Percentiles rank a stretch among this genome's conserved stretches.
These are phyloP conservation scores for Hypoxylon lienhwacheense DNA, from an alignment of 495 filamentous ascomycete species.

Conservation along the genomic window DNA sequence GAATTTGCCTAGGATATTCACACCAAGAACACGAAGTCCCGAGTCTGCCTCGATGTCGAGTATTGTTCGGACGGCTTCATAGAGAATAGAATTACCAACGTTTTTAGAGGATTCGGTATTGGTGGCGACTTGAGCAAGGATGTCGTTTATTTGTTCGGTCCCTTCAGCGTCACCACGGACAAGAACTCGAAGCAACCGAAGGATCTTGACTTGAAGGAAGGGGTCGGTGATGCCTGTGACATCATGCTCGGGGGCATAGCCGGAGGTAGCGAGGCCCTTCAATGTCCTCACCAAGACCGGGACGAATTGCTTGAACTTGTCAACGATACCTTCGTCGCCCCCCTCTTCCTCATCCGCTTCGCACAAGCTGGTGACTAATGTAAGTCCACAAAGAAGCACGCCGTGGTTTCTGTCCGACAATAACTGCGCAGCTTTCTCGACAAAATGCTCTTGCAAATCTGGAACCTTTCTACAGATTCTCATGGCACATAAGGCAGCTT, in stretches of 20 bases:
- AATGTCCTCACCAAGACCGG: constrained; percentile 81
- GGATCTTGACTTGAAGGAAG: constrained; percentile 96
- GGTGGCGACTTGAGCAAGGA: constrained; percentile 95
- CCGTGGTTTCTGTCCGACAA: constrained; percentile 91
- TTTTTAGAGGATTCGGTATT: constrained; percentile 99
- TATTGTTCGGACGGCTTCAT: constrained; percentile 96
- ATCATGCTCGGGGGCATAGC: constrained; percentile 97
- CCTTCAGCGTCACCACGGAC: constrained; percentile 84
- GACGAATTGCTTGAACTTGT: constrained; percentile 83
- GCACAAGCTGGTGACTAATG: constrained; percentile 87
- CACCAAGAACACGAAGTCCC: constrained; percentile 86
- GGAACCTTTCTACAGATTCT: constrained; percentile 97
- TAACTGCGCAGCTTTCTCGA: constrained; percentile 89
- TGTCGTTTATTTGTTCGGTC: constrained; percentile 97
- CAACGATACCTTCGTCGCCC: constrained; percentile 79
- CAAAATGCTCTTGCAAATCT: constrained; percentile 93
- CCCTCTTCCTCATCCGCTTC: constrained; percentile 91
- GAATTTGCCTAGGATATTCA: constrained; percentile 98
- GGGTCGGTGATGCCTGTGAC: constrained; percentile 97
- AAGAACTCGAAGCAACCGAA: constrained; percentile 80
- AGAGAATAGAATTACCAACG: constrained; percentile 95
- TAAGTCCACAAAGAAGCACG: constrained; percentile 88
- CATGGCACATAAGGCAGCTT: constrained; percentile 99
- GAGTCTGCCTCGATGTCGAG: constrained; percentile 98
- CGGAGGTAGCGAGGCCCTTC: constrained; percentile 88